Base-by-base conservation (phyloP, 2,329 filamentous ascomycete species). In the Ploettnerulaceae sp. region DNA sequence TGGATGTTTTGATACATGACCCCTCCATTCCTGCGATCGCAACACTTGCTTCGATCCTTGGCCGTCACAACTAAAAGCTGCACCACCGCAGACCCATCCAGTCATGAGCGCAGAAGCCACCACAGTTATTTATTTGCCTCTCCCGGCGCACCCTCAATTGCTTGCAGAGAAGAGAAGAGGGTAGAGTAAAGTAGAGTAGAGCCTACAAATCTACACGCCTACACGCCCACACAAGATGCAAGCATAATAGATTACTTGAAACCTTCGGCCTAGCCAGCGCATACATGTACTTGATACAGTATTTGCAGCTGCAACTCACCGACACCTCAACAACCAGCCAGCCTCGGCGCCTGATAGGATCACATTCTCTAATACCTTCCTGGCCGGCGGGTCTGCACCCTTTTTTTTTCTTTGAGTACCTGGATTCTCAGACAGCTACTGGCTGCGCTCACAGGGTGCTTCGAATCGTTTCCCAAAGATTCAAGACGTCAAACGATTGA, bases 161-260 rank as follows among this genome's bases (percentile, higher is more conserved):
- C 41, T n/a, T n/a, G n/a, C n/a, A n/a, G n/a, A n/a, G n/a, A n/a
- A n/a, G n/a, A n/a, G n/a, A n/a, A n/a, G n/a, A n/a, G n/a, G 48
- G 25, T 28, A 28, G 7, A 28, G 25, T 28, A 28, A 7, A 28
- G 25, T 39, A 29, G 17, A 21, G 11, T 31, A 28, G 22, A 12
- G 22, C 25, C 15, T 20, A n/a, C 36, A 24, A 14, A 9, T 5
- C 26, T 29, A 8, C 4, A 17, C 22, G 18, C 9, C 20, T 14
- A 28, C 32, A 20, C 8, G 7, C 12, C 36, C 36, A 20, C 52
- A 51, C 48, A 55, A 49, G 9, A 4, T 8, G 14, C 49, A 48
- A 53, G 56, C 57, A 60, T 57, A 45, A 57, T 8, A 52, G 49
- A 48, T 46, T 51, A 59, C 53, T 59, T 60, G 59, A 62, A 61